Base-by-base conservation (phyloP, 1,284 basidiomycete species). In the Leucoagaricus sp. region DNA sequence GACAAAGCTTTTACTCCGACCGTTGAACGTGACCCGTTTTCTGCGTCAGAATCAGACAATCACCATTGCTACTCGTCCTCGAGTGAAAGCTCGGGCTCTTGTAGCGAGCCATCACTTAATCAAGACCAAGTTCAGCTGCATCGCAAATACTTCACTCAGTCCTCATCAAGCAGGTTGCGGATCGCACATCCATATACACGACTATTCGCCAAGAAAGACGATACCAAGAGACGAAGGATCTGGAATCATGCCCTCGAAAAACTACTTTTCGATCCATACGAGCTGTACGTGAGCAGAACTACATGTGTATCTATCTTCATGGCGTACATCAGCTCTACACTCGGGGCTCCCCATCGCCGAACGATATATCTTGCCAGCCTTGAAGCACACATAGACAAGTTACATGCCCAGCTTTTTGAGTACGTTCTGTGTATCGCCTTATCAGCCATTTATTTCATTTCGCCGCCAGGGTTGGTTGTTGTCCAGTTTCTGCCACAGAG, bases 171-270 rank as follows among this genome's bases (percentile, higher is more conserved):
- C 23, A 59, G 60, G 60, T 61, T 75, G 49, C 69, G 73, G 50
- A 76, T 87, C 55, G 70, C 77, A 0, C 86, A 88, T 58, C 87
- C 86, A 0, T 88, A 87, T 60, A 81, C 84, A 4, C 81, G 85
- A 53, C 73, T 87, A 3, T 78, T 81, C 59, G 82, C 81, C 10
- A 86, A 84, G 65, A 84, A 83, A 60, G 80, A 84, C 44, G 79
- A 80, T 48, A 76, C 79, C 2, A 86, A 89, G 66, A 80, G 85
- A 2, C 78, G 87, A 17, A 86, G 84, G 64, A 84, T 86, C 21
- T 91, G 87, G 87, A 86, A 85, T 49, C 87, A 89, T 61, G 80
- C 82, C 1, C 78, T 89, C 57, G 88, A 91, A 69, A 89, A 89
- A 65, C 75, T 75, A 13, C 71, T 91, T 23, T 91, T 91, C 69